These are phyloP conservation scores for Isoetes engelmannii DNA, from an alignment of 83 land plant species.

Conservation along the genomic window DNA sequence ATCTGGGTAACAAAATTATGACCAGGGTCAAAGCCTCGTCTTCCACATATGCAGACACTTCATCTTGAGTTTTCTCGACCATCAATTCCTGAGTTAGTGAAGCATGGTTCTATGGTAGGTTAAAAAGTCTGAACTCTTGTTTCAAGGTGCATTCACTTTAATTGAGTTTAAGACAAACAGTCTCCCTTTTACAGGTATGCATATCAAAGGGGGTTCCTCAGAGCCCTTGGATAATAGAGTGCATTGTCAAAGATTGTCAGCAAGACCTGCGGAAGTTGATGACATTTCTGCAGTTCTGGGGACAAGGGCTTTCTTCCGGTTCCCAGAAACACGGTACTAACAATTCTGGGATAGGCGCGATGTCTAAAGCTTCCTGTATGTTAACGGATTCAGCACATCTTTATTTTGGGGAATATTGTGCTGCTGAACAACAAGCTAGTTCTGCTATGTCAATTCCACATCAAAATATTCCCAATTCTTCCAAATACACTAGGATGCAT, in stretches of 20 bases:
- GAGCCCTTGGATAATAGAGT: constrained; percentile 28
- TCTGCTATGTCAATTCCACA: background rate
- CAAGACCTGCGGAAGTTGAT: constrained; percentile 58
- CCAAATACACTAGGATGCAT: background rate
- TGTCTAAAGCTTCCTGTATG: background rate
- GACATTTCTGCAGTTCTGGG: constrained; percentile 76
- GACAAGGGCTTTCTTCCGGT: constrained; percentile 36
- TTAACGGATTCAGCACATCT: background rate
- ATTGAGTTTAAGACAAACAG: background rate
- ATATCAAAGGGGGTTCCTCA: constrained; percentile 36
- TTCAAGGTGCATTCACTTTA: background rate
- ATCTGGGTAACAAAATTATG: background rate
- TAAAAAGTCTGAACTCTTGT: background rate
- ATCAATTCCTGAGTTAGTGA: constrained; percentile 40
- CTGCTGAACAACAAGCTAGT: background rate
- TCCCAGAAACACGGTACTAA: background rate
- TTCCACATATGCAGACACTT: constrained; percentile 47
- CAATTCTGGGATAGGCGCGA: background rate
- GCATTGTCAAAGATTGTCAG: constrained; percentile 31
- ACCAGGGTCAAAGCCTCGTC: constrained; percentile 37
- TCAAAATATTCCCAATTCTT: background rate
- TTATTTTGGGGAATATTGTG: background rate
- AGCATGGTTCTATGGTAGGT: constrained; percentile 39
- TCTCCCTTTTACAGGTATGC: constrained; percentile 43
- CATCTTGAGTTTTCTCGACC: constrained; percentile 42